Base-by-base conservation (phyloP, 306 rosid genomes). In the Citrullus amarus region DNA sequence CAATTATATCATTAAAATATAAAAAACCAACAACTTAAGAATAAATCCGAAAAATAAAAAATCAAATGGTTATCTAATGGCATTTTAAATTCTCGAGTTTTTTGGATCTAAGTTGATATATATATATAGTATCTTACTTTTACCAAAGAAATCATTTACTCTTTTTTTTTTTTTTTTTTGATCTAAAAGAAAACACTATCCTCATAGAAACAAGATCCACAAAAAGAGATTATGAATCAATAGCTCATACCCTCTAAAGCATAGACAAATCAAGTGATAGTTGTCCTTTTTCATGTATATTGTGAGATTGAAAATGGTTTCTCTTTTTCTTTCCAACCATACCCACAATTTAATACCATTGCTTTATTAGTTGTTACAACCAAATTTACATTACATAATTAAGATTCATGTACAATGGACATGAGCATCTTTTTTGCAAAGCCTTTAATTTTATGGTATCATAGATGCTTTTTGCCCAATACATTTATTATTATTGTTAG, bases 301-400 rank as follows among this genome's bases (percentile, higher is more conserved):
- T 38, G 73, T 38, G 73, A 66, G 73, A 62, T 32, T 66, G 48
- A 39, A 66, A 38, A 66, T 38, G 28, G 5, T 15, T 66, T 66
- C 12, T 36, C 8, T 65, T 11, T 17, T 38, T 17, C 28, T 66
- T 66, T 63, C 70, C 70, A 63, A 63, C 70, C 46, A 63, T 32
- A 63, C 70, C 46, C 46, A 34, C 51, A 38, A 66, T 44, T 66
- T 30, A 38, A 38, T 53, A 66, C 20, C 73, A 36, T 66, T 66
- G 73, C 73, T 66, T 66, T 66, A 39, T 66, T 66, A 66, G 73
- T 66, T 38, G 73, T 38, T 36, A 66, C 50, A 17, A 66, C 73
- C 73, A 66, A 16, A 38, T 38, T 66, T 38, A 66, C 2, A 38
- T 36, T 38, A 66, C 50, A 66, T 36, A 66, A 66, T 66, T 66